phyloP scores from a whole-genome alignment of 495 filamentous ascomycete genomes.

The Penicillium canescens region DNA sequence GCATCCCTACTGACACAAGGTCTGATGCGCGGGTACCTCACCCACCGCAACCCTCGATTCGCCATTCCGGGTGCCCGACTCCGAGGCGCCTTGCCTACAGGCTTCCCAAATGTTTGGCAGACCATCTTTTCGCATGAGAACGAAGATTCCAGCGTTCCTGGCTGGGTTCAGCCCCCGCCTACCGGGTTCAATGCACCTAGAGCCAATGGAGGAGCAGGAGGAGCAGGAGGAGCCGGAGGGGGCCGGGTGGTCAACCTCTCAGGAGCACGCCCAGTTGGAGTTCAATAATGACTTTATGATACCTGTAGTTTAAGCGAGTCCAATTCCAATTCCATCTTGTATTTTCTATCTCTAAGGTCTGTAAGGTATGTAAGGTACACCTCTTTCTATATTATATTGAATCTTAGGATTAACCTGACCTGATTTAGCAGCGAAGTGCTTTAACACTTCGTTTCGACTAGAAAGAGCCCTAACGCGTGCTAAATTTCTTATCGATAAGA shows the following conservation, averaged over 20 bases:
- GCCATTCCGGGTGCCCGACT: constrained; percentile 79
- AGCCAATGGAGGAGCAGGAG: constrained; percentile 12
- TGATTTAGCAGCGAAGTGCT: too few species aligned
- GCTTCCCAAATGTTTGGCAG: constrained; percentile 63
- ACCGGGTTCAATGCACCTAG: background rate
- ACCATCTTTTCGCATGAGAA: constrained; percentile 49
- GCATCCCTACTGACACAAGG: constrained; percentile 77
- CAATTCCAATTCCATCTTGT: background rate
- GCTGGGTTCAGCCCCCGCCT: constrained; percentile 52
- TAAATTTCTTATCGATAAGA: too few species aligned
- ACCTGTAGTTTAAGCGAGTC: background rate
- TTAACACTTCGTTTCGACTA: too few species aligned
- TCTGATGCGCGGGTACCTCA: constrained; percentile 84
- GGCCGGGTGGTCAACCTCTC: constrained; percentile 54
- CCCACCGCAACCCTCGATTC: constrained; percentile 71
- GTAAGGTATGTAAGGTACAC: too few species aligned
- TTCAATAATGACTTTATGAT: constrained; percentile 26
- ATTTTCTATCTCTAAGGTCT: background rate
- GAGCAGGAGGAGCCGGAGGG: constrained; percentile 25
- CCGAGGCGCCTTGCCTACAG: constrained; percentile 58
- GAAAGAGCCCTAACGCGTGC: too few species aligned
- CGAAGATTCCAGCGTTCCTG: constrained; percentile 48
- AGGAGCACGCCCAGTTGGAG: constrained; percentile 53
- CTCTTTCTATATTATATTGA: too few species aligned
- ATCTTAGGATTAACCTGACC: too few species aligned